Conservation (phyloP, 2,329 filamentous ascomycete genomes). For the Aspergillus fumigatus region DNA sequence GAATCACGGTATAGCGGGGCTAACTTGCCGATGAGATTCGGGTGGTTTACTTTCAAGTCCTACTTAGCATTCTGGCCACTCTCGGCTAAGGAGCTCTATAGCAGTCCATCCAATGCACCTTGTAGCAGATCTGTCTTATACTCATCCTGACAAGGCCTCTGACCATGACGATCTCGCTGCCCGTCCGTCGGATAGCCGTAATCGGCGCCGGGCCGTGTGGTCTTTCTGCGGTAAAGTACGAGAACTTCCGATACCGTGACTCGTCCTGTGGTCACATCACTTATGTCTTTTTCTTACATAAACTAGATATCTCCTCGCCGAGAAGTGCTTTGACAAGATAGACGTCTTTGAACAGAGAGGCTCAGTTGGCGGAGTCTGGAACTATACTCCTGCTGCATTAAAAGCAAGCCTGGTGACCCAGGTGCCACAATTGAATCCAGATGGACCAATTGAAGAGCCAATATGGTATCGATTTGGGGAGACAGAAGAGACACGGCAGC, state of each 20-base stretch:
- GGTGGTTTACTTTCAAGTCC: neutral
- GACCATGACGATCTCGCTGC: conserved; percentile 15
- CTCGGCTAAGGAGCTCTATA: too few species aligned
- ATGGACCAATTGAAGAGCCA: conserved; percentile 60
- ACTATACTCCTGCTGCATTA: conserved; percentile 58
- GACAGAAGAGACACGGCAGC: conserved; percentile 28
- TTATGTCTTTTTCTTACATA: conserved; percentile 16
- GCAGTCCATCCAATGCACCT: neutral
- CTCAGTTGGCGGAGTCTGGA: conserved; percentile 79
- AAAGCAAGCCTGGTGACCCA: conserved; percentile 38
- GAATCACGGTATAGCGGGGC: neutral
- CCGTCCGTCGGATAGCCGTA: conserved; percentile 56
- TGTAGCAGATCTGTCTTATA: neutral
- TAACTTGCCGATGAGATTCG: neutral
- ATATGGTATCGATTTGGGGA: conserved; percentile 41
- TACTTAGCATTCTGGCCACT: neutral
- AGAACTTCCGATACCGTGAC: neutral
- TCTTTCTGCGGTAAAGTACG: conserved; percentile 67
- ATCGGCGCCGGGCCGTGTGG: conserved; percentile 81
- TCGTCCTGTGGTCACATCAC: neutral
- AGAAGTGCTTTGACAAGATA: conserved; percentile 64
- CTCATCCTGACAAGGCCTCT: neutral
- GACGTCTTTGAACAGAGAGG: conserved; percentile 77
- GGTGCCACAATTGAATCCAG: conserved; percentile 65
- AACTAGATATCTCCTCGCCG: conserved; percentile 64